Conservation (phyloP, 306 rosid species). For the Quercus bicolor region DNA sequence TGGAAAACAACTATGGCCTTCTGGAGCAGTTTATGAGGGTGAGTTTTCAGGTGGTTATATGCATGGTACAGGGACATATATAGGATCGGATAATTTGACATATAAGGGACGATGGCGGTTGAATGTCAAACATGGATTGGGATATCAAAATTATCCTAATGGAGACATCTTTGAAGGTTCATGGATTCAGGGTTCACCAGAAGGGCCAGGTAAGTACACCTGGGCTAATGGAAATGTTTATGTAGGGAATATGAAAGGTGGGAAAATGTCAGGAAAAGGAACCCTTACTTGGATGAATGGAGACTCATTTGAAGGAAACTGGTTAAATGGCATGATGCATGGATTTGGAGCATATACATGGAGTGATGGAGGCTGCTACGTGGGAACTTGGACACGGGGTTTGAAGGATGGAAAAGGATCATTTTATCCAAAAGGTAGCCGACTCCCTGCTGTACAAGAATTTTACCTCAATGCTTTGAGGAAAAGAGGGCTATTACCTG, state of each 20-base stretch:
- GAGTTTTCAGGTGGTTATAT: conserved; percentile 91
- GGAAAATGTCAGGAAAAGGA: conserved; percentile 95
- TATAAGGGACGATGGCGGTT: conserved; percentile 93
- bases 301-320: conserved; percentile 91
- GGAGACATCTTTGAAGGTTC: conserved; percentile 93
- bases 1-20: conserved; percentile 68
- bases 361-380: conserved; percentile 95
- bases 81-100: conserved; percentile 49
- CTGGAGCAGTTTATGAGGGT: conserved; percentile 79
- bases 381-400: conserved; percentile 94
- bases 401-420: conserved; percentile 97
- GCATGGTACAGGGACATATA: conserved; percentile 77
- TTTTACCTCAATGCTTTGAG: conserved; percentile 86
- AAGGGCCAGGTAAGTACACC: conserved; percentile 93
- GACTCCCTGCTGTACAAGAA: conserved; percentile 85
- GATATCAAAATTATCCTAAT: conserved; percentile 81
- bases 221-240: conserved; percentile 92
- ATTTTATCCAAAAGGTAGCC: conserved; percentile 79
- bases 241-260: conserved; percentile 92
- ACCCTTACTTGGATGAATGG: conserved; percentile 90
- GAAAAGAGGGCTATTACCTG: conserved; percentile 91
- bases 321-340: conserved; percentile 93
- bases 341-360: conserved; percentile 91
- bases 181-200: conserved; percentile 93
- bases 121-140: conserved; percentile 90